Conservation (phyloP, 768 basidiomycete genomes). For the Russula sp. region DNA sequence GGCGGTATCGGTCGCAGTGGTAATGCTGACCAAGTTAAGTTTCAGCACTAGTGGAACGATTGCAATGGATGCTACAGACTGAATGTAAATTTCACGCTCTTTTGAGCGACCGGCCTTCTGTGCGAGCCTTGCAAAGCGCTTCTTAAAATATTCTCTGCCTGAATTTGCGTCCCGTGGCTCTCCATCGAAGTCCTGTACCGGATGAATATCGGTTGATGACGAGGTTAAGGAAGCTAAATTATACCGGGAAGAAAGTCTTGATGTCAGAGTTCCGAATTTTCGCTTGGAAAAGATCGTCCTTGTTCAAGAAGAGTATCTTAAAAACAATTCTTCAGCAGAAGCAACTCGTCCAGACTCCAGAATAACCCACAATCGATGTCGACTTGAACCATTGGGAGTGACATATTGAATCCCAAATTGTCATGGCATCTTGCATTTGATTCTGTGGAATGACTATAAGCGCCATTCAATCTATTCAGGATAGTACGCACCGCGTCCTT, state of each 20-base stretch:
- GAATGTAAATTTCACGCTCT: slow-evolving; percentile 88
- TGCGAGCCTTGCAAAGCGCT: slow-evolving; percentile 71
- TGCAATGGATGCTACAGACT: slow-evolving; percentile 47
- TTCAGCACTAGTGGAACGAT: slow-evolving; percentile 17
- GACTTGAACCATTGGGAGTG: slow-evolving; percentile 97
- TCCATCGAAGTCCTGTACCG: slow-evolving; percentile 72
- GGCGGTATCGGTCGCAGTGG: slow-evolving; percentile 86
- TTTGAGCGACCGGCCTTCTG: slow-evolving; percentile 80
- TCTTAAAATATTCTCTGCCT: slow-evolving; percentile 87
- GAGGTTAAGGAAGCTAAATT: slow-evolving; percentile 20
- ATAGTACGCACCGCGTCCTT: slow-evolving; percentile 65
- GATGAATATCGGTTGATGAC: background rate
- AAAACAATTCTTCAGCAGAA: background rate
- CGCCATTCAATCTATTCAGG: background rate
- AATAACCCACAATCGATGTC: slow-evolving; percentile 65
- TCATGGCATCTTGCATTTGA: slow-evolving; percentile 98
- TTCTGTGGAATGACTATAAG: slow-evolving; percentile 44
- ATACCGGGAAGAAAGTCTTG: slow-evolving; percentile 80
- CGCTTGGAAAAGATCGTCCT: slow-evolving; percentile 85
- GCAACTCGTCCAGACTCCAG: background rate
- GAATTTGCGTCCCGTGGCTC: slow-evolving; percentile 61
- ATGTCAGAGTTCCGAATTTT: slow-evolving; percentile 81
- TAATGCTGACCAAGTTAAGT: slow-evolving; percentile 45
- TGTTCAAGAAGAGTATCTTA: slow-evolving; percentile 89
- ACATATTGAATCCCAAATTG: slow-evolving; percentile 98